Evolutionary conservation across 805 yeast genomes (phyloP), one percentile per base, ranked within the genome.

Genomic region (Candida boleticola): DNA sequence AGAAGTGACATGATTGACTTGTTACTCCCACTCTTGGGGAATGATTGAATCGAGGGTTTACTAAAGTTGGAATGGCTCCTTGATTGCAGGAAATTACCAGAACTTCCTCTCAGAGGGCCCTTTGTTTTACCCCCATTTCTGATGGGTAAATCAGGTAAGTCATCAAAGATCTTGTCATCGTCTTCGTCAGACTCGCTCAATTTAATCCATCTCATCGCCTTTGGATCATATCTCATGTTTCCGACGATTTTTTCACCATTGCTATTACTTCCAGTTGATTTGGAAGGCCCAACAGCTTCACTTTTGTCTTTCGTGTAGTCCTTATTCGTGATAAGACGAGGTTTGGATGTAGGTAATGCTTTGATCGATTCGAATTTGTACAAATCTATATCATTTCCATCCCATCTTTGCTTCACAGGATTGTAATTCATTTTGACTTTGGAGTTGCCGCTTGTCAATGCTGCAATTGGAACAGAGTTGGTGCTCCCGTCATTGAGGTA

Each of bases 371-470:
- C 83, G 54, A 82, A 82, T 31, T 71, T 65, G 26, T 68, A 50
- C 37, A 80, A 57, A 18, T 80, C 85, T 23, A 68, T 72, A 30
- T 82, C 84, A 51, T 82, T 82, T 3, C 87, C 87, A 50, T 77
- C 82, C 89, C 88, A 83, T 35, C 65, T 63, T 49, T 67, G 66
- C 37, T 70, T 64, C 13, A 59, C 58, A 1, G 82, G 73, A 48
- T 83, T 80, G 52, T 68, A 83, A 36, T 64, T 66, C 82, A 83
- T 80, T 18, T 31, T 31, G 16, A 16, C 13, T 19, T 49, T 55
- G n/a, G 50, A 45, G 50, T 51, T 48, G 32, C 49, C 35, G n/a
- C n/a, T n/a, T 39, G 52, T 35, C 21, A 53, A 40, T 3, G 50
- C 51, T 22, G 44, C 52, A 19, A 37, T 44, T 19, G 48, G 46